Conservation (phyloP, 441 rosid species). For the Raphanus hybrid region DNA sequence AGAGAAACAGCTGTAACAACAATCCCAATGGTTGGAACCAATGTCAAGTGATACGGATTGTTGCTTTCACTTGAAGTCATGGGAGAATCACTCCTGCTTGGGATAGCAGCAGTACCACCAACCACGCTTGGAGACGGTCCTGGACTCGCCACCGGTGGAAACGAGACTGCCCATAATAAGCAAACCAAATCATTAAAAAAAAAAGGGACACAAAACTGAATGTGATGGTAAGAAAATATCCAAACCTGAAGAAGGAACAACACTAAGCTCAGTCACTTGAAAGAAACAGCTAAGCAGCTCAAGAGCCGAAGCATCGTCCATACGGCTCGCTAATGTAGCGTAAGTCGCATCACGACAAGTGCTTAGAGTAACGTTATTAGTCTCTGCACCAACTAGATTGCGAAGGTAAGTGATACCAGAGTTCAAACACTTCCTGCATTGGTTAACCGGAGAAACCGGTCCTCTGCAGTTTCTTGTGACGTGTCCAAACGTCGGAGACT, state of each 20-base stretch:
- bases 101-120: constrained; percentile 56
- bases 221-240: constrained; percentile 20
- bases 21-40: constrained; percentile 74
- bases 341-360: constrained; percentile 90
- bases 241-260: constrained; percentile 51
- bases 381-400: constrained; percentile 58
- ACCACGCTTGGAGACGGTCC: constrained; percentile 62
- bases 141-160: constrained; percentile 57
- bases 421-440: constrained; percentile 78
- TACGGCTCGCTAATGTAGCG: constrained; percentile 71
- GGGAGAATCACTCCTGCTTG: constrained; percentile 60
- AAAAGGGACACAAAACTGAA: neutral
- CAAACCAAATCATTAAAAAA: constrained; percentile 25
- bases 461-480: constrained; percentile 66
- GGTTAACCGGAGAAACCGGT: constrained; percentile 54
- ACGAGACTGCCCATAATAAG: constrained; percentile 48
- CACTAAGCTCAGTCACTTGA: constrained; percentile 64
- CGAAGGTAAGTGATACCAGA: constrained; percentile 76
- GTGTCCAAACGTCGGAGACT: constrained; percentile 67
- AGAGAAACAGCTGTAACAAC: constrained; percentile 69
- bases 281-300: constrained; percentile 79
- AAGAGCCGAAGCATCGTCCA: constrained; percentile 59
- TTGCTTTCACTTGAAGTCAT: constrained; percentile 50
- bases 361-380: constrained; percentile 68
- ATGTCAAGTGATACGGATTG: constrained; percentile 68